Percentiles rank a stretch among this genome's conserved stretches.
phyloP scores from a whole-genome alignment of 495 filamentous ascomycete species.

The Pyronema domesticum region DNA sequence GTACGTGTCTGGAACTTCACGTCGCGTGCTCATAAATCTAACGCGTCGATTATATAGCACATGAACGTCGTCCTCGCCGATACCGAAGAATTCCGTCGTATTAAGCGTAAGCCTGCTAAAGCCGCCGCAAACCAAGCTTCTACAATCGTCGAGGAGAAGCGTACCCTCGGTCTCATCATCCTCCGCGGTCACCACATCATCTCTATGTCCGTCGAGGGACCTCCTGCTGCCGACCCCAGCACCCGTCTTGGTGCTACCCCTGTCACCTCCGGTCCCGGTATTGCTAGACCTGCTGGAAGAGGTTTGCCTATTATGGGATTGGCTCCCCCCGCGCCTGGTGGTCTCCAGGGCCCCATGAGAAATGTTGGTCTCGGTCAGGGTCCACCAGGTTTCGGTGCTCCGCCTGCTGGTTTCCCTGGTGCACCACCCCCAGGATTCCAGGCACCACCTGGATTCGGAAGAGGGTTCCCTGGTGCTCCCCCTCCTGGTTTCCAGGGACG shows the following conservation, averaged over 20 bases:
- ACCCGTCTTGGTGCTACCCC: conserved; percentile 69
- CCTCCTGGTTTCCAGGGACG: conserved; percentile 23
- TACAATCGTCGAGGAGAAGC: conserved; percentile 77
- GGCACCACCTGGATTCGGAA: conserved; percentile 57
- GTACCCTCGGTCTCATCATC: conserved; percentile 84
- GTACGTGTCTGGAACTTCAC: conserved; percentile 29
- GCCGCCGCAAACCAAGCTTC: conserved; percentile 39
- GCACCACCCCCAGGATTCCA: conserved; percentile 48
- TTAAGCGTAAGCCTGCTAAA: conserved; percentile 75
- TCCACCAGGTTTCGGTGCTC: conserved; percentile 45
- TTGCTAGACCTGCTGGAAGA: conserved; percentile 79
- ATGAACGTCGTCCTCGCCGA: conserved; percentile 99
- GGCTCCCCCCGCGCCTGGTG: conserved; percentile 21
- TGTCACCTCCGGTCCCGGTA: conserved; percentile 58
- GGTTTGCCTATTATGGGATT: conserved; percentile 59
- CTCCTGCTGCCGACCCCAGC: conserved; percentile 86
- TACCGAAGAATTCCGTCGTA: conserved; percentile 94
- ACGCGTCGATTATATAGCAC: conserved; percentile 38
- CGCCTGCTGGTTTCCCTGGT: conserved; percentile 63
- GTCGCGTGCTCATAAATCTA: background rate
- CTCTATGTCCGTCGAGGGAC: conserved; percentile 85
- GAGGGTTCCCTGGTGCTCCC: conserved; percentile 28
- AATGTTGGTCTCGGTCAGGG: conserved; percentile 13
- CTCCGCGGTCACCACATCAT: conserved; percentile 85
- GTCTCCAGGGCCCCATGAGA: conserved; percentile 17